Base-by-base conservation (phyloP, 768 basidiomycete genomes). In the Xanthoconium stramineum region DNA sequence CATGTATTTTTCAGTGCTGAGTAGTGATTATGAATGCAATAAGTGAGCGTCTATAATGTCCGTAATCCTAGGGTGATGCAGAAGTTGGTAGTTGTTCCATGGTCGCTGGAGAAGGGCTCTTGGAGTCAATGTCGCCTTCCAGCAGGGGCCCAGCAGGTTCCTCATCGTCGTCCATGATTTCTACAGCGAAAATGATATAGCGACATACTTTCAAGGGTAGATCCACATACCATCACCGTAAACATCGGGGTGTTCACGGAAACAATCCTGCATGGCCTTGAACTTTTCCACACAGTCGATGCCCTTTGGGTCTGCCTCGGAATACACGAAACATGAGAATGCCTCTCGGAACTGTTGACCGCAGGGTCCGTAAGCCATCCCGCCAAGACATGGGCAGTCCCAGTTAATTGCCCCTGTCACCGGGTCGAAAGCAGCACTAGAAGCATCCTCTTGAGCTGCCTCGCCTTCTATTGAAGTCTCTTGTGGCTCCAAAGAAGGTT, bases 341-440 rank as follows among this genome's bases (percentile, higher is more conserved):
- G 97, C 96, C 59, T 88, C 91, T 59, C 88, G 86, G 78, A 99
- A 99, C 62, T 98, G 81, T 58, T 81, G 79, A 10, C 97, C 97
- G 66, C 97, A 99, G 11, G 94, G 94, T 7, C 97, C 96, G 67
- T 98, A 80, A 11, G 96, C 96, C 97, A 99, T 98, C 48, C 97
- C 97, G 33, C 97, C 97, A 9, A 99, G 84, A 71, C 97, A 98
- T 2, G 97, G 94, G 72, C 97, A 99, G 69, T 98, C 97, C 97
- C 97, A 99, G 76, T 99, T 99, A 66, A 99, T 98, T 80, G 98
- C 94, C 43, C 97, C 97, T 2, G 97, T 99, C 59, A 84, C 94
- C 19, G 95, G 95, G 74, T 99, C 89, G 79, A 83, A 98, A 6
- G 97, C 96, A 38, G 81, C 81, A 29, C 69, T 69, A 1, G 70